A percentile compares a stretch with the other conserved stretches of the same genome.
Conservation (phyloP, 768 basidiomycete species). For the Tephrocybe sp. region DNA sequence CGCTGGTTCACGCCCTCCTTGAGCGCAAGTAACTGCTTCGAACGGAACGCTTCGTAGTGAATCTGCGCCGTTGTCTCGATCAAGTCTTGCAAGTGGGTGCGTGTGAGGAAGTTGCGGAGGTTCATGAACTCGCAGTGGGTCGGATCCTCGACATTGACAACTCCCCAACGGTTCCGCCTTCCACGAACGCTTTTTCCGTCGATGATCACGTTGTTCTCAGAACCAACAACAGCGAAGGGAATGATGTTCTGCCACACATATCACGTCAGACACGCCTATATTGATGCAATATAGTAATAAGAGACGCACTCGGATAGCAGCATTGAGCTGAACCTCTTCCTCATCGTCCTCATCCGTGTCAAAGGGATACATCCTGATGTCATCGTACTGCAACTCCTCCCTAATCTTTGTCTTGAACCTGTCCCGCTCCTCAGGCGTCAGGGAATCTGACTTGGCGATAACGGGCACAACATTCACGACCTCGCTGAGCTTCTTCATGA, state of each 20-base stretch:
- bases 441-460: slow-evolving; percentile 94
- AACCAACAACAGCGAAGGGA: slow-evolving; percentile 97
- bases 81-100: slow-evolving; percentile 95
- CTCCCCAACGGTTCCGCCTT: slow-evolving; percentile 97
- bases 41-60: slow-evolving; percentile 99
- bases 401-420: slow-evolving; percentile 96
- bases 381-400: slow-evolving; percentile 87
- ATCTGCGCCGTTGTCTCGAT: slow-evolving; percentile 99
- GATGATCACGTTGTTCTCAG: slow-evolving; percentile 92
- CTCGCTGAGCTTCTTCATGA: slow-evolving; percentile 98
- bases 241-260: slow-evolving; percentile 71
- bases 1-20: slow-evolving; percentile 90
- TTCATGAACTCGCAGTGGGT: slow-evolving; percentile 98
- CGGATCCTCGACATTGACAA: slow-evolving; percentile 97
- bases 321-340: slow-evolving; percentile 89
- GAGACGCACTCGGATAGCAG: slow-evolving; percentile 75
- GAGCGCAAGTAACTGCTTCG: slow-evolving; percentile 94
- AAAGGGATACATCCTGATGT: slow-evolving; percentile 95
- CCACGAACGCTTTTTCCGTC: slow-evolving; percentile 95
- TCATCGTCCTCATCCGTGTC: slow-evolving; percentile 95
- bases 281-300: background rate
- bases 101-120: slow-evolving; percentile 92
- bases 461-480: slow-evolving; percentile 99
- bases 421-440: slow-evolving; percentile 91
- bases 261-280: slow-evolving; percentile 2